These are phyloP conservation scores for Lithospermum erythrorhizon DNA, from an alignment of 257 asterid species.

Conservation along the genomic window DNA sequence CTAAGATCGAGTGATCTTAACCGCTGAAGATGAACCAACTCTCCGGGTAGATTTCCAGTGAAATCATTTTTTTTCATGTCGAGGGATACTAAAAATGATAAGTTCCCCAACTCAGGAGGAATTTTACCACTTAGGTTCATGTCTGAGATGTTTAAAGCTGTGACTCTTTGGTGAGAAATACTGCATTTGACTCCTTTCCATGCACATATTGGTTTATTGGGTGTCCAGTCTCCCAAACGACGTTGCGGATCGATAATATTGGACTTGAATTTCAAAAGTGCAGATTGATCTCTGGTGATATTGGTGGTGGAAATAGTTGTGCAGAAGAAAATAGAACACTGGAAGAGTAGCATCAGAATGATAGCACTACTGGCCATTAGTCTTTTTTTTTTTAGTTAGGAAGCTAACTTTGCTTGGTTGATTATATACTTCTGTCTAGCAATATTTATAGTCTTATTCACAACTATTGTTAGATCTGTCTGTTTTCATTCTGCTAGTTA, in stretches of 20 bases:
- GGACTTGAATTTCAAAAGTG: background rate
- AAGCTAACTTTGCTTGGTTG: too few relatives aligned
- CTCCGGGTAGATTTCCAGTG: background rate
- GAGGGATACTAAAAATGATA: background rate
- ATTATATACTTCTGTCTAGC: too few relatives aligned
- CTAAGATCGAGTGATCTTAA: background rate
- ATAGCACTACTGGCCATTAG: too few relatives aligned
- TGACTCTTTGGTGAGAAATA: background rate
- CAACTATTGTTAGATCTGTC: too few relatives aligned
- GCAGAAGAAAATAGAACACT: background rate
- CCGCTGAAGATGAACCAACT: background rate
- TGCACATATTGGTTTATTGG: background rate
- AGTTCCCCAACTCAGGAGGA: background rate
- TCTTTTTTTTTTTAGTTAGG: too few relatives aligned
- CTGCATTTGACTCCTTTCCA: background rate
- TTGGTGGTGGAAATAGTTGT: background rate
- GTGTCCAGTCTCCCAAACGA: background rate
- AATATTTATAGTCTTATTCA: too few relatives aligned
- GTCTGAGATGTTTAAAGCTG: background rate
- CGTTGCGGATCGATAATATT: background rate
- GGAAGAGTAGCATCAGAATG: background rate
- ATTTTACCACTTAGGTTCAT: background rate
- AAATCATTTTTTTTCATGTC: background rate
- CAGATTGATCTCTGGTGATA: background rate
- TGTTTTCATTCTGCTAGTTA: too few relatives aligned